Conservation (phyloP, 352 stramenopile genomes). For the Phytophthora niederhauseri region DNA sequence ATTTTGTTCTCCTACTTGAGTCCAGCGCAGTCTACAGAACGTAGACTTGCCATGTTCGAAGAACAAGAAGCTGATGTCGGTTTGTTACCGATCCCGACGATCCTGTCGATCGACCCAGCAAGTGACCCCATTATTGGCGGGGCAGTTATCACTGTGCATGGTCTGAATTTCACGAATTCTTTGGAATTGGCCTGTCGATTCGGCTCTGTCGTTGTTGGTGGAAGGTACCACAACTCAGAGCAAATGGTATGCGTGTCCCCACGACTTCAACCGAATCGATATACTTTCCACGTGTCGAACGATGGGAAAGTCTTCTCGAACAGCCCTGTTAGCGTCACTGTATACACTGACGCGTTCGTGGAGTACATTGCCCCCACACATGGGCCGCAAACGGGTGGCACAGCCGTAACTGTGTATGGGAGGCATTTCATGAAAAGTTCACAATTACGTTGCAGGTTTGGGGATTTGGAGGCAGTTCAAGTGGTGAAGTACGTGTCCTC, state of each 20-base stretch:
- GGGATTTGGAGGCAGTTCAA: slow-evolving; percentile 41
- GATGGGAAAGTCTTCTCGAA: slow-evolving; percentile 70
- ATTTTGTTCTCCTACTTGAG: slow-evolving; percentile 58
- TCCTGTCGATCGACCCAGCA: slow-evolving; percentile 26
- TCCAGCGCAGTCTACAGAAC: slow-evolving; percentile 18
- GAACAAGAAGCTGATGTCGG: background rate
- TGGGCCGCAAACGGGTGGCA: slow-evolving; percentile 81
- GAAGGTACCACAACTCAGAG: slow-evolving; percentile 51
- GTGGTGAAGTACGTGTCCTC: slow-evolving; percentile 73
- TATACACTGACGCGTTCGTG: slow-evolving; percentile 81
- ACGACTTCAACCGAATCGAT: slow-evolving; percentile 51
- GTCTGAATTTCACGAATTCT: slow-evolving; percentile 78
- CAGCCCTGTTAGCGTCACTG: slow-evolving; percentile 57
- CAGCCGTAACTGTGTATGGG: slow-evolving; percentile 83
- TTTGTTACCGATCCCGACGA: slow-evolving; percentile 17
- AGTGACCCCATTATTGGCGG: slow-evolving; percentile 41
- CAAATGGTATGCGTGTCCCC: slow-evolving; percentile 71
- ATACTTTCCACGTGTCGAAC: slow-evolving; percentile 84
- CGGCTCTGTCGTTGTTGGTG: slow-evolving; percentile 54
- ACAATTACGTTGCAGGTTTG: slow-evolving; percentile 84
- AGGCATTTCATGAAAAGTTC: slow-evolving; percentile 74
- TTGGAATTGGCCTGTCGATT: slow-evolving; percentile 86
- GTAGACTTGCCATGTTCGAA: slow-evolving; percentile 3
- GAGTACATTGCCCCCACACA: slow-evolving; percentile 68
- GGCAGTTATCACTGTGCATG: slow-evolving; percentile 74